Evolutionary conservation across 257 asterid genomes (phyloP), one percentile per base, ranked within the genome.

Genomic region (Scutellaria baicalensis): DNA sequence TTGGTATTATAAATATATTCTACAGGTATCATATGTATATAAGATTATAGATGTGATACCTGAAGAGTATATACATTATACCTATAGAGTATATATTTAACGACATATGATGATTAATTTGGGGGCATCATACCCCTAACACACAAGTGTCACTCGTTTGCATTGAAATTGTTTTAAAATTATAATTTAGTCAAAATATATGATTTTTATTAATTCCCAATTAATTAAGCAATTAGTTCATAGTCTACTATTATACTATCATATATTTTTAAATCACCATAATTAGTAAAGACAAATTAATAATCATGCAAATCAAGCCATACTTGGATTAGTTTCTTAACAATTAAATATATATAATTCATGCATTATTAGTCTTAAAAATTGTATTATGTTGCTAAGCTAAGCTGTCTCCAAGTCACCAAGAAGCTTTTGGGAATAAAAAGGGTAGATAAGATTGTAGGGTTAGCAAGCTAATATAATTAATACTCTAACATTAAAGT

Each of bases 391-490:
- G 58, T 52, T 56, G 66, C 48, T 67, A 60, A 51, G 64, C 72
- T 54, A 72, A 36, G 81, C 75, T 77, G 82, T 72, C 64, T 72
- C 82, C 78, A 18, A 48, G 69, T 72, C 82, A 77, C 60, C 5
- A 72, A 16, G 48, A 72, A 16, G 48, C 54, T 64, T 31, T 20
- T 59, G 62, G 43, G 33, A 64, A 60, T 42, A 49, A 45, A 47
- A 65, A 13, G 13, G 40, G 68, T 59, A 54, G 82, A 78, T 67
- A 78, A 72, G 75, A 66, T 9, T 68, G 68, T 36, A 36, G 36
- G 17, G 49, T 13, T 18, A 40, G 17, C n/a, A n/a, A n/a, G n/a
- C 50, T 17, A 59, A 40, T 13, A 12, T 47, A 49, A 36, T 49
- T 27, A 27, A 27, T 27, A 27, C 33, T 27, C 33, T 27, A 27